A percentile compares a stretch with the other conserved stretches of the same genome.
Conservation (phyloP, 805 yeast species). For the Kodamaea hsintzibuensis region DNA sequence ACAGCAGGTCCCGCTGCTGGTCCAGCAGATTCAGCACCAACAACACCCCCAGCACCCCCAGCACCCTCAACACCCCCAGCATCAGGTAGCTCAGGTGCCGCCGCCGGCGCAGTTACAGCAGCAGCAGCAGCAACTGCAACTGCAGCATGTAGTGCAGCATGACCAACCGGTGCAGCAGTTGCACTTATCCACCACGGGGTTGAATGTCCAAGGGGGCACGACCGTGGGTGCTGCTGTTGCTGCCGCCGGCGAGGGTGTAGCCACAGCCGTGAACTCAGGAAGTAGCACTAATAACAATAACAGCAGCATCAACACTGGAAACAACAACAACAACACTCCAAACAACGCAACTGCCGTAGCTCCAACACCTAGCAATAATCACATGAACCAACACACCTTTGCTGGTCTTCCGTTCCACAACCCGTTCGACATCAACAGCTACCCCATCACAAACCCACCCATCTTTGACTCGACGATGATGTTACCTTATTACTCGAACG, state of each 20-base stretch:
- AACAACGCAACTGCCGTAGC: neutral
- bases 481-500: conserved; percentile 32
- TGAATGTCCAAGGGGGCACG: neutral
- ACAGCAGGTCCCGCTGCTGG: neutral
- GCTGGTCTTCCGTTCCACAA: conserved; percentile 27
- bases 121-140: neutral
- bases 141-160: neutral
- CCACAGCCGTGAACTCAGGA: neutral
- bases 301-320: neutral
- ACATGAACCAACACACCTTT: conserved; percentile 2
- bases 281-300: neutral
- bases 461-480: conserved; percentile 44
- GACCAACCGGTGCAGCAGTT: neutral
- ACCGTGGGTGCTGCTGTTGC: neutral
- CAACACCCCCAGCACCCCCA: neutral
- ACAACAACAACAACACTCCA: neutral
- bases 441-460: conserved; percentile 50
- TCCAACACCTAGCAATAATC: neutral
- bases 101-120: neutral
- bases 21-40: neutral
- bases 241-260: neutral
- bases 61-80: neutral
- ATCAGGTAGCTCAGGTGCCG: neutral
- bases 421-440: conserved; percentile 40
- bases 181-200: neutral